Base-by-base conservation (phyloP, 495 filamentous ascomycete species). In the Trichoderma orchidacearum region DNA sequence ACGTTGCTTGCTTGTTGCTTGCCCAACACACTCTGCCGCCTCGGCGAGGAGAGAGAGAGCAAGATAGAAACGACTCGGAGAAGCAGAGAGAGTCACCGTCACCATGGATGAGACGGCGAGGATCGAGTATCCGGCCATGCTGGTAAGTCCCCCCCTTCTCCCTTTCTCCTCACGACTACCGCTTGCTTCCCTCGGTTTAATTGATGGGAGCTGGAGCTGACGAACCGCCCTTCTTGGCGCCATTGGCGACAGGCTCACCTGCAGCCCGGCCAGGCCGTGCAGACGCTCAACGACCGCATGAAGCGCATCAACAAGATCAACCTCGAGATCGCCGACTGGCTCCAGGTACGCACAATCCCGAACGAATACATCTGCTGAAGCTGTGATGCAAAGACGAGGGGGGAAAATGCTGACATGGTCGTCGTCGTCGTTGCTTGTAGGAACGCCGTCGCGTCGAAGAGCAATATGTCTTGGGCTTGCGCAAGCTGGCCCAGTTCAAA, bases 381-480 rank as follows among this genome's bases (percentile, higher is more conserved):
- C 36, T 15, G 36, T 18, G 15, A 41, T 41, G 36, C n/a, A 21
- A 7, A 18, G 9, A 17, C 18, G 6, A 54, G 29, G 8, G 35
- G 12, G 13, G 45, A 50, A 11, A 18, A 32, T 18, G 28, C 28
- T 23, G 51, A 53, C 12, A 18, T 50, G 13, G 25, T 12, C 18
- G 32, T 18, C 13, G 12, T 50, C 21, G 45, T 23, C 45, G 58
- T 58, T 54, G 50, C 35, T 51, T 30, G 56, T 61, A 96, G 93
- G 93, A 99, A 72, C 88, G 94, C 60, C 86, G 91, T 64, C 86
- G 83, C 57, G 79, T 96, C 41, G 94, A 99, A 73, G 94, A 96
- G 68, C 73, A 80, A 62, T 99, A 99, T 71, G 88, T 87, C 51
- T 79, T 83, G 66, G 86, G 86, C 5, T 73, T 99, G 56, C 82